Percentiles rank a stretch among this genome's conserved stretches.
phyloP scores from a whole-genome alignment of 768 basidiomycete species.

The Sutorius australiensis region DNA sequence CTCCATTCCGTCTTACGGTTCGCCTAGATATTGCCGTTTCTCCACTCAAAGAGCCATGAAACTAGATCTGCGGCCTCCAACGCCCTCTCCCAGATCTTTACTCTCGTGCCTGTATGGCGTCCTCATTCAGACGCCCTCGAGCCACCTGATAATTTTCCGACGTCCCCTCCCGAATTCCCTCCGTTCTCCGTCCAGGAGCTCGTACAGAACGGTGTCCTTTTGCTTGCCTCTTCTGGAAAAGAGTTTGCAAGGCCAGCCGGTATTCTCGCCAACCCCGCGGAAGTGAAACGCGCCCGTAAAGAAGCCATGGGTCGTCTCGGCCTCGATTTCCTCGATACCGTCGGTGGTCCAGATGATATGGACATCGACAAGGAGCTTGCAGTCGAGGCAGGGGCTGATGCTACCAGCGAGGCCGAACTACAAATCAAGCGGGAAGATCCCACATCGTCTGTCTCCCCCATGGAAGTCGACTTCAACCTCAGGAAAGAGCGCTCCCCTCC shows the following conservation, averaged over 20 bases:
- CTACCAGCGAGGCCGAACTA: conserved; percentile 40
- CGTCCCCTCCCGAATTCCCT: conserved; percentile 55
- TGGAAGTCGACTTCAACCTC: conserved; percentile 42
- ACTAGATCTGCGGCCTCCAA: conserved; percentile 86
- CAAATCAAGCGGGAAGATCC: conserved; percentile 39
- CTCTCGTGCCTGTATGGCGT: conserved; percentile 77
- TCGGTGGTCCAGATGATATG: conserved; percentile 72
- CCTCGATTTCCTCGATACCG: conserved; percentile 76
- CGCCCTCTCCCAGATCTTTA: conserved; percentile 84
- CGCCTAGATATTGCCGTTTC: conserved; percentile 77
- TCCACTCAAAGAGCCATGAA: conserved; percentile 90
- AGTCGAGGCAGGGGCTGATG: conserved; percentile 49
- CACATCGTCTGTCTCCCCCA: conserved; percentile 35
- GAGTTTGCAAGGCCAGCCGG: conserved; percentile 78
- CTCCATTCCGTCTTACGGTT: not conserved
- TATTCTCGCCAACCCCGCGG: conserved; percentile 67
- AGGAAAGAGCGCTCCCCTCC: conserved; percentile 40
- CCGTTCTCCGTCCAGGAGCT: conserved; percentile 75
- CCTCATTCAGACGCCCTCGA: conserved; percentile 30
- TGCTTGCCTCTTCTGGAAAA: conserved; percentile 91
- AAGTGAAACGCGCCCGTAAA: conserved; percentile 83
- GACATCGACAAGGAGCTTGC: conserved; percentile 82
- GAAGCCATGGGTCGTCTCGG: conserved; percentile 88
- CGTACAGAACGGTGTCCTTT: conserved; percentile 68
- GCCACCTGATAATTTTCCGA: conserved; percentile 25